Evolutionary conservation across 164 flowering plant genomes (phyloP), one percentile per base, ranked within the genome.

Genomic region (Piper betle): DNA sequence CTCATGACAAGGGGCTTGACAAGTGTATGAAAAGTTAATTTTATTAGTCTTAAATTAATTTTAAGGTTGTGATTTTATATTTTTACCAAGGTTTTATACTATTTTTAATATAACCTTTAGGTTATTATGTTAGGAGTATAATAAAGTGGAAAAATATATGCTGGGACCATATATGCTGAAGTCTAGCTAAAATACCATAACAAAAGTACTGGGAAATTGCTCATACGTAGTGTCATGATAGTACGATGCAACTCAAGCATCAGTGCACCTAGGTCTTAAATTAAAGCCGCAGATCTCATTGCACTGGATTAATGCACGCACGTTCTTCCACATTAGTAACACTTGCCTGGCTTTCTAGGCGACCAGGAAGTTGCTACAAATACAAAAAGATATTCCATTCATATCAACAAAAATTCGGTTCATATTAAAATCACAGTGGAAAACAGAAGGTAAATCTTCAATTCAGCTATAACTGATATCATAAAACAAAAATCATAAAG

Each of bases 201-300:
- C 9, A 50, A 46, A 57, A 60, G 37, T 73, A 88, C 96, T 55
- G 95, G 85, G 59, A 80, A 71, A 63, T 74, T 82, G 56, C 98
- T 96, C 75, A 87, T 71, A 68, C 86, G 78, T 62, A 87, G 38
- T 39, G 93, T 89, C 93, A 83, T 87, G 53, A 74, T 82, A 68
- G 96, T 74, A n/a, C 96, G 92, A 58, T 96, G 96, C 68, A 92
- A 87, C 74, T 89, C 98, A 60, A 89, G 93, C 19, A 92, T 67
- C 71, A 83, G 66, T 53, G 96, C 84, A 66, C 98, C 96, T 53
- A 89, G 67, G 69, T 84, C 83, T 60, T 85, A 86, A 55, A 87
- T 54, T 20, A 81, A 63, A 60, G 69, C 57, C 67, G 96, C 98
- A 40, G 79, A 60, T 70, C 91, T 80, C 77, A 65, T 56, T 62